These are phyloP conservation scores for Schizophyllum commune DNA, from an alignment of 1,284 basidiomycete species.

Conservation along the genomic window DNA sequence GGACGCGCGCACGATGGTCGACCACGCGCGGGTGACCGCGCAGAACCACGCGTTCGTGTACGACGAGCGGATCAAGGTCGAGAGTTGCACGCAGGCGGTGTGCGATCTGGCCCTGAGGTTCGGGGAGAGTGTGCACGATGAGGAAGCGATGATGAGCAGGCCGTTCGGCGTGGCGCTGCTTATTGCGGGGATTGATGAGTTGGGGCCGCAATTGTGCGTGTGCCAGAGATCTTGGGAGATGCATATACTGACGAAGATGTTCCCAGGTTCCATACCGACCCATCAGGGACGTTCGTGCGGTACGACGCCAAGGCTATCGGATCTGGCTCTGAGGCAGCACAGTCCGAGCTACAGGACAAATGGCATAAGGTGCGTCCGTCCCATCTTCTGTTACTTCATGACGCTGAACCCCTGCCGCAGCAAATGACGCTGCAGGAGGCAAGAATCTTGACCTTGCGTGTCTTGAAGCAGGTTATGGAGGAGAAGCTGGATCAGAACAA, in stretches of 20 bases:
- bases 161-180: slow-evolving; percentile 98
- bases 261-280: slow-evolving; percentile 90
- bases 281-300: slow-evolving; percentile 96
- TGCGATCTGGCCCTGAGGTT: slow-evolving; percentile 97
- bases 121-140: slow-evolving; percentile 97
- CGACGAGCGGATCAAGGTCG: slow-evolving; percentile 95
- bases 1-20: slow-evolving; percentile 98
- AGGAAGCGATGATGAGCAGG: slow-evolving; percentile 98
- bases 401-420: slow-evolving; percentile 33
- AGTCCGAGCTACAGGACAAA: slow-evolving; percentile 95
- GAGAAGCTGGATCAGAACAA: slow-evolving; percentile 98
- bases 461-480: slow-evolving; percentile 99
- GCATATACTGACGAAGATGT: background rate
- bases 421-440: slow-evolving; percentile 92
- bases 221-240: slow-evolving; percentile 1
- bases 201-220: slow-evolving; percentile 87
- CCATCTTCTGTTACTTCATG: background rate
- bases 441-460: slow-evolving; percentile 78
- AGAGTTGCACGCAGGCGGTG: slow-evolving; percentile 95
- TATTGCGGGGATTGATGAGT: slow-evolving; percentile 95
- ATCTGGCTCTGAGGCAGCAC: slow-evolving; percentile 95
- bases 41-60: slow-evolving; percentile 98
- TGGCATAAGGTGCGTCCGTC: slow-evolving; percentile 76
- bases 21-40: slow-evolving; percentile 95
- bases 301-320: slow-evolving; percentile 99